phyloP scores from a whole-genome alignment of 179 eudicot species.

The Camellia oleifera region DNA sequence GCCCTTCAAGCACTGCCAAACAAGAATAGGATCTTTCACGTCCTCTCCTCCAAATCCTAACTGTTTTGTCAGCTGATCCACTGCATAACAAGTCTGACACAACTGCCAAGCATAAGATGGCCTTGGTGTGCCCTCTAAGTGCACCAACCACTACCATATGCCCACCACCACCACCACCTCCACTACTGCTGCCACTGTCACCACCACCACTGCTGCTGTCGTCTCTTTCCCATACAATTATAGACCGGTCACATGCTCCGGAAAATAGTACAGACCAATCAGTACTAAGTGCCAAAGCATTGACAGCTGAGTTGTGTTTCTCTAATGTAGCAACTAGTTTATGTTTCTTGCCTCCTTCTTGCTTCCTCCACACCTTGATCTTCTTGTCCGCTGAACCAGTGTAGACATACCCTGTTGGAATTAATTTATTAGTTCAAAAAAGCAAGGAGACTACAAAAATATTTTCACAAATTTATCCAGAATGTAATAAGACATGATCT shows the following conservation, averaged over 20 bases:
- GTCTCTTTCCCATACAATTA: constrained; percentile 57
- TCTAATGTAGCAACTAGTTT: constrained; percentile 35
- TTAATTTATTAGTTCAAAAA: too few species aligned
- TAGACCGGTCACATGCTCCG: constrained; percentile 67
- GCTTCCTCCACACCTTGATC: constrained; percentile 52
- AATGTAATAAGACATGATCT: too few species aligned
- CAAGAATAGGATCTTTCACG: constrained; percentile 39
- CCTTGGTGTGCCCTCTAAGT: constrained; percentile 59
- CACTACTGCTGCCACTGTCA: not conserved
- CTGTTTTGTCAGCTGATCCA: constrained; percentile 70
- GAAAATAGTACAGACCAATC: constrained; percentile 54
- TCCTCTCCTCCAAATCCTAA: constrained; percentile 59
- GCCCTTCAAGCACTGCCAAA: constrained; percentile 60
- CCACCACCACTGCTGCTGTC: constrained; percentile 18
- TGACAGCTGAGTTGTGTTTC: constrained; percentile 65
- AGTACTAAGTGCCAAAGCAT: constrained; percentile 51
- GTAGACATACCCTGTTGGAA: constrained; percentile 32
- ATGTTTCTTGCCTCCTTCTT: constrained; percentile 31
- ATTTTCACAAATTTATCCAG: too few species aligned
- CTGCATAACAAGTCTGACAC: constrained; percentile 50
- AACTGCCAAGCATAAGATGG: constrained; percentile 51
- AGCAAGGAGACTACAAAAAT: too few species aligned
- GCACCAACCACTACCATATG: constrained; percentile 56
- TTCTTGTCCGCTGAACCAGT: constrained; percentile 66
- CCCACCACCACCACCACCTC: constrained; percentile 32